phyloP scores from a whole-genome alignment of 169 alveolate species.

The Plasmodium inui region DNA sequence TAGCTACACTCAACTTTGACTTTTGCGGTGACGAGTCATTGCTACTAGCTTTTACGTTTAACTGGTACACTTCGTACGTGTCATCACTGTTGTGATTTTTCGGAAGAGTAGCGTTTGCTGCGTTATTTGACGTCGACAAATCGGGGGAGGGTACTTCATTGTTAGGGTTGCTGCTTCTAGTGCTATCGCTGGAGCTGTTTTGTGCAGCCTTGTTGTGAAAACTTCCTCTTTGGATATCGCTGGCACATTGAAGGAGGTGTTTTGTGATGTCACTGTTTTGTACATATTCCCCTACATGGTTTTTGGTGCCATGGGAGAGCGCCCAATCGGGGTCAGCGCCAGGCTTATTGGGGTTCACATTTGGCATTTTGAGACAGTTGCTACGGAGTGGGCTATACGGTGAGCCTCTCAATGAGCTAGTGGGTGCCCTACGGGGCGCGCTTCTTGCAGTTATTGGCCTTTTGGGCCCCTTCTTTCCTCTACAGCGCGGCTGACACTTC shows the following conservation, averaged over 20 bases:
- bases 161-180: neutral
- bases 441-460: neutral
- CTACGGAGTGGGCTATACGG: neutral
- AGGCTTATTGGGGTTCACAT: constrained; percentile 3
- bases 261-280: neutral
- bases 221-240: neutral
- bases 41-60: neutral
- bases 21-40: neutral
- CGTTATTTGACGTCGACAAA: constrained; percentile 3
- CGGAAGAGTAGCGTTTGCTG: neutral
- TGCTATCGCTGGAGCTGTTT: neutral
- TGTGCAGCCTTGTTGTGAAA: neutral
- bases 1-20: neutral
- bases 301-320: neutral
- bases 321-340: neutral
- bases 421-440: neutral
- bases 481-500: neutral
- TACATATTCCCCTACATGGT: neutral
- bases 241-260: neutral
- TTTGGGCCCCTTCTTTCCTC: neutral
- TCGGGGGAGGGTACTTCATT: neutral
- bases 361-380: neutral
- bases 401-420: neutral
- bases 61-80: neutral
- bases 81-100: constrained; percentile 20